Evolutionary conservation across 768 basidiomycete genomes (phyloP).

Genomic region (Termitomyces eurrhizus): DNA sequence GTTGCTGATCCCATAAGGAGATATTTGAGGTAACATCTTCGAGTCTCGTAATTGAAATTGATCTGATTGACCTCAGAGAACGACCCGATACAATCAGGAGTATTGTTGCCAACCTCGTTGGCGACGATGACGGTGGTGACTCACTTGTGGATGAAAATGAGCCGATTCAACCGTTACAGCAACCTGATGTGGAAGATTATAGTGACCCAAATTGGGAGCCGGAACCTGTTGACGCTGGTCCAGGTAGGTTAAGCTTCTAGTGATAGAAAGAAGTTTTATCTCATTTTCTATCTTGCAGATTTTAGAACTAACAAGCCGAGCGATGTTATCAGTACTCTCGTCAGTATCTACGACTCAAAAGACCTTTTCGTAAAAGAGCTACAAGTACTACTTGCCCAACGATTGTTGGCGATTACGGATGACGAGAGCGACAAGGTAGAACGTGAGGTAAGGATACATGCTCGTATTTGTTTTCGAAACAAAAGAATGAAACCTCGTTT

Average conservation of each 20-base stretch:
- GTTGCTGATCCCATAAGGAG: slow-evolving; percentile 90
- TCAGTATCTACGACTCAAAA: slow-evolving; percentile 96
- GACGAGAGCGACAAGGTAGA: slow-evolving; percentile 81
- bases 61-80: slow-evolving; percentile 41
- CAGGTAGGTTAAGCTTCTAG: slow-evolving; percentile 50
- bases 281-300: slow-evolving; percentile 50
- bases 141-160: slow-evolving; percentile 84
- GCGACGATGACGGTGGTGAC: slow-evolving; percentile 78
- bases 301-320: slow-evolving; percentile 89
- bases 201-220: slow-evolving; percentile 93
- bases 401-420: slow-evolving; percentile 75
- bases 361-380: slow-evolving; percentile 96
- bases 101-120: slow-evolving; percentile 89
- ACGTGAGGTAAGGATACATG: slow-evolving; percentile 40
- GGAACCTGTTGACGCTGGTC: slow-evolving; percentile 94
- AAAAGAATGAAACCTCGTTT: background rate
- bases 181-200: slow-evolving; percentile 80
- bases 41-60: background rate
- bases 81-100: slow-evolving; percentile 92
- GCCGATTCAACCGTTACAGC: slow-evolving; percentile 70
- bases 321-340: slow-evolving; percentile 93
- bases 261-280: background rate
- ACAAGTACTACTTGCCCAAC: slow-evolving; percentile 86
- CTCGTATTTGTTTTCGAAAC: background rate
- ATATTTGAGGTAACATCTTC: slow-evolving; percentile 65